Conservation (phyloP, 345 rosid species). For the Gossypium mustelinum region DNA sequence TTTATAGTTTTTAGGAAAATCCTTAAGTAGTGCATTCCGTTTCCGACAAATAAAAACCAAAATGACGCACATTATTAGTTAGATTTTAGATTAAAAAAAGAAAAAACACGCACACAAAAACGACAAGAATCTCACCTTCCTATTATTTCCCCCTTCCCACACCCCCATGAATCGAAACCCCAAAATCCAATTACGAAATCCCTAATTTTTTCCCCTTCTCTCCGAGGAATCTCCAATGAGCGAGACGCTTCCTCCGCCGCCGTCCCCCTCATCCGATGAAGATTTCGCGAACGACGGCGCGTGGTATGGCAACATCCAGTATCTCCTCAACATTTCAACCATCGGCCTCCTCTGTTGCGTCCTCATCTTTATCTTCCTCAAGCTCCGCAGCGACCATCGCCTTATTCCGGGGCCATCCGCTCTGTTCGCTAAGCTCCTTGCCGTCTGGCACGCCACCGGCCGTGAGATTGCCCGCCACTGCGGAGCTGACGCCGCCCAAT, state of each 20-base stretch:
- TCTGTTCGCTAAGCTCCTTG: conserved; percentile 69
- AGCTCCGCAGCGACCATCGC: conserved; percentile 94
- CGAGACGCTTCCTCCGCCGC: conserved; percentile 37
- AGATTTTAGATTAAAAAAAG: too few species aligned
- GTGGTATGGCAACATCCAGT: conserved; percentile 93
- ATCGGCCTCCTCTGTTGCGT: conserved; percentile 81
- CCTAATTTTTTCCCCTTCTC: neutral
- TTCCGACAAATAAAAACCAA: neutral
- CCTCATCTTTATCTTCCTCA: conserved; percentile 77
- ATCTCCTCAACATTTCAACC: conserved; percentile 77
- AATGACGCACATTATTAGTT: neutral
- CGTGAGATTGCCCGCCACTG: conserved; percentile 88
- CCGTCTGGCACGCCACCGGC: conserved; percentile 92
- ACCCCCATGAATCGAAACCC: conserved; percentile 6
- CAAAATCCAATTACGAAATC: neutral
- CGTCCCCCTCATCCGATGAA: conserved; percentile 34
- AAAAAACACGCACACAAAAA: neutral
- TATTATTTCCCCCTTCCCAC: neutral
- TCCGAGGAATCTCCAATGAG: neutral
- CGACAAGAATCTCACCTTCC: neutral
- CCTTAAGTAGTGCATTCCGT: neutral
- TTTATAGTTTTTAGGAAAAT: neutral
- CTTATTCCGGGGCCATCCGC: conserved; percentile 82
- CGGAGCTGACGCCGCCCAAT: conserved; percentile 96
- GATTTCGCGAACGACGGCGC: conserved; percentile 40